A percentile compares a stretch with the other conserved stretches of the same genome.
Evolutionary conservation across 2,329 filamentous ascomycete species (phyloP).

Genomic region (Dendryphion nanum): DNA sequence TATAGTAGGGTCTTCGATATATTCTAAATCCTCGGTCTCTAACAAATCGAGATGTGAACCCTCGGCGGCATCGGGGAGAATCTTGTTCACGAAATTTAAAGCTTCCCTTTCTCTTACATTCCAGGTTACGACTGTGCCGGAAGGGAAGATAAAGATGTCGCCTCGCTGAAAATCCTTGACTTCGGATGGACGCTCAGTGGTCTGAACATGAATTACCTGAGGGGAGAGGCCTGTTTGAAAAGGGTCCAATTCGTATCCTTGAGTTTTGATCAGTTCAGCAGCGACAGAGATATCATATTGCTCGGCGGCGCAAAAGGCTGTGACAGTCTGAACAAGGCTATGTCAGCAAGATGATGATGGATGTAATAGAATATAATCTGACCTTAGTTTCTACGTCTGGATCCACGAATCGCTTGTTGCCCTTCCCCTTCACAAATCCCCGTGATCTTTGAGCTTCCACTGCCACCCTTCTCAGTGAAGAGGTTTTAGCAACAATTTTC

Average conservation of each 20-base stretch:
- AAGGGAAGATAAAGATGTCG: slow-evolving; percentile 94
- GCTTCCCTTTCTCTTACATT: slow-evolving; percentile 75
- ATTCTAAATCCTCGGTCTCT: slow-evolving; percentile 89
- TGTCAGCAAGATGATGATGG: not conserved
- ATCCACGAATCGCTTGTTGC: slow-evolving; percentile 45
- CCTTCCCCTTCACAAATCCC: slow-evolving; percentile 51
- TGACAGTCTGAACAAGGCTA: slow-evolving; percentile 50
- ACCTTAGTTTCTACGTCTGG: slow-evolving; percentile 48
- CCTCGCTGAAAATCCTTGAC: slow-evolving; percentile 57
- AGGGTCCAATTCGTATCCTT: slow-evolving; percentile 64
- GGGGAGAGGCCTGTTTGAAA: slow-evolving; percentile 61
- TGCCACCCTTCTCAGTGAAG: slow-evolving; percentile 79
- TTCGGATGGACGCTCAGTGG: slow-evolving; percentile 37
- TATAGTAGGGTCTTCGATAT: slow-evolving; percentile 69
- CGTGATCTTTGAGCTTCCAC: slow-evolving; percentile 73
- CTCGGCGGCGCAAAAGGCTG: slow-evolving; percentile 67
- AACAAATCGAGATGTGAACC: slow-evolving; percentile 68
- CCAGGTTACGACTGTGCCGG: slow-evolving; percentile 92
- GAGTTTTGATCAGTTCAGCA: slow-evolving; percentile 55
- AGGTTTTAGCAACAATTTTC: slow-evolving; percentile 34
- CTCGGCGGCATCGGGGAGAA: slow-evolving; percentile 73
- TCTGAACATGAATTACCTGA: slow-evolving; percentile 62
- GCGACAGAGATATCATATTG: slow-evolving; percentile 61
- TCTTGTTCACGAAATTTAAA: slow-evolving; percentile 52
- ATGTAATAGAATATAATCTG: not conserved